phyloP scores from a whole-genome alignment of 495 filamentous ascomycete species.

The Hypoxylon perforatum region DNA sequence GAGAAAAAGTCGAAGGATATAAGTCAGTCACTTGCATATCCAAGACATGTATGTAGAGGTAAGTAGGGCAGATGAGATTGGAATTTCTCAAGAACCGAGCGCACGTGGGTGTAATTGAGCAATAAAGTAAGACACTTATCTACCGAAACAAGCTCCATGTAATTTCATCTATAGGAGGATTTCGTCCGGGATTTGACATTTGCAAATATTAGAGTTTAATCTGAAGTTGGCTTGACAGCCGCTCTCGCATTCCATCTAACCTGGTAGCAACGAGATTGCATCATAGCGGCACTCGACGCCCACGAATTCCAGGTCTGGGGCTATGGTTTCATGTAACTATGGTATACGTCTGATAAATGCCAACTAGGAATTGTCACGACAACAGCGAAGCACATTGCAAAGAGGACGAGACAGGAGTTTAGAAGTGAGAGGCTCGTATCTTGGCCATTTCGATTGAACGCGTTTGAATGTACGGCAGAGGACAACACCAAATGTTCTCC shows the following conservation, averaged over 20 bases:
- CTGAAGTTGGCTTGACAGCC: background rate
- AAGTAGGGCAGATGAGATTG: no score
- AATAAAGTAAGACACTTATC: no score
- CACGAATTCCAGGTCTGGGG: slow-evolving; percentile 1
- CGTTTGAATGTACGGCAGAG: slow-evolving; percentile 41
- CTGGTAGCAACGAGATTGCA: background rate
- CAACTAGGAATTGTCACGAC: background rate
- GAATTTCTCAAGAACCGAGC: no score
- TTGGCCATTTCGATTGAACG: slow-evolving; percentile 37
- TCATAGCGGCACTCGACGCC: background rate
- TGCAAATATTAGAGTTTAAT: background rate
- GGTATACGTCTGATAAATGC: background rate
- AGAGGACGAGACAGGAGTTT: background rate
- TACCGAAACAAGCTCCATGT: background rate
- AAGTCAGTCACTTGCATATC: no score
- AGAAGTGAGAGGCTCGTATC: slow-evolving; percentile 38
- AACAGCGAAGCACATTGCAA: background rate
- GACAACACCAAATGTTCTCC: slow-evolving; percentile 26
- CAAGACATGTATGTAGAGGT: no score
- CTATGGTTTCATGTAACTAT: background rate
- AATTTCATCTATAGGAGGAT: background rate
- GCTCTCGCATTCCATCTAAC: background rate
- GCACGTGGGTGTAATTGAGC: no score
- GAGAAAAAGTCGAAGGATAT: no score
- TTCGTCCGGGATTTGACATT: background rate